Conservation (phyloP, 345 rosid genomes). For the Salix viminalis region DNA sequence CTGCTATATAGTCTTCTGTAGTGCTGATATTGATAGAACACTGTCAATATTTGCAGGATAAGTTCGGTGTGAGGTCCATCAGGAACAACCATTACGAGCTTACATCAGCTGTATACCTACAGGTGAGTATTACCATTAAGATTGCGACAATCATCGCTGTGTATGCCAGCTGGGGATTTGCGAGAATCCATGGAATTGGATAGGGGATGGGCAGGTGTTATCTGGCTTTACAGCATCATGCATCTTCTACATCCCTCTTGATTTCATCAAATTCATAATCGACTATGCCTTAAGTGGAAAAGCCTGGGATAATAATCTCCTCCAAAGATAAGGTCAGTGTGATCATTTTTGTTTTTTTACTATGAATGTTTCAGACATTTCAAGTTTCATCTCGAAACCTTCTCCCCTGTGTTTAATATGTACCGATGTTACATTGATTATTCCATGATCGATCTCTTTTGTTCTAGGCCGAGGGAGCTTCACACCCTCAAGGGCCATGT, state of each 20-base stretch:
- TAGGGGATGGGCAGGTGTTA: constrained; percentile 98
- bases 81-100: constrained; percentile 46
- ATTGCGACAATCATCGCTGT: constrained; percentile 70
- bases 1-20: too few species aligned
- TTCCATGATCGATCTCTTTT: too few species aligned
- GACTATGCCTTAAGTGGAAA: too few species aligned
- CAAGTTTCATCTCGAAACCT: too few species aligned
- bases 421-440: too few species aligned
- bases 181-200: constrained; percentile 61
- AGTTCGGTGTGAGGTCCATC: constrained; percentile 65
- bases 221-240: constrained; percentile 82
- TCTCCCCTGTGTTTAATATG: too few species aligned
- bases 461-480: constrained; percentile 72
- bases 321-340: too few species aligned
- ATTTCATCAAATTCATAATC: constrained; percentile 65
- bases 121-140: too few species aligned
- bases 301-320: too few species aligned
- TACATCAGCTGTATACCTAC: constrained; percentile 81
- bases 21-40: neutral
- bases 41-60: constrained; percentile 40
- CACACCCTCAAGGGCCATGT: constrained; percentile 90
- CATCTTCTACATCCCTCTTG: constrained; percentile 72
- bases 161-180: constrained; percentile 68
- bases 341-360: too few species aligned
- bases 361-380: too few species aligned